These are phyloP conservation scores for Beauveria brongniartii DNA, from an alignment of 2,329 filamentous ascomycete species.

Conservation along the genomic window DNA sequence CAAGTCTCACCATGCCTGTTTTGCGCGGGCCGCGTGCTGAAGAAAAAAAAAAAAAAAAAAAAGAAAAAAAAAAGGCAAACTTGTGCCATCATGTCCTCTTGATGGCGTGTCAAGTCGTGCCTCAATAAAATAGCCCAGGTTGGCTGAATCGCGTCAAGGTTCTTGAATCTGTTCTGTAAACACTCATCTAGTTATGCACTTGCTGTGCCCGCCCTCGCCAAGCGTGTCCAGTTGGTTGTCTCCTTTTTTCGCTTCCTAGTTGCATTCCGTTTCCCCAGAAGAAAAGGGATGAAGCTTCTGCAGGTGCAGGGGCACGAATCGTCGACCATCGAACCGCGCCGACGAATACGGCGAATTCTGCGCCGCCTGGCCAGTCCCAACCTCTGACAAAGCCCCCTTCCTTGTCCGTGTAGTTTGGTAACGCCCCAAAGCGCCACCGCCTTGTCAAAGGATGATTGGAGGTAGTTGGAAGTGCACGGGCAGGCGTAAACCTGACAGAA, in stretches of 20 bases:
- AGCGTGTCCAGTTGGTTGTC: too few relatives aligned
- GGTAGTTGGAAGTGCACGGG: neutral
- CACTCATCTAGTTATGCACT: too few relatives aligned
- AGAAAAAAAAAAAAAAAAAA: neutral
- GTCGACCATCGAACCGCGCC: too few relatives aligned
- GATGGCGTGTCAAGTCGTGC: too few relatives aligned
- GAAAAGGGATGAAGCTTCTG: too few relatives aligned
- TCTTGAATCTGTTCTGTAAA: too few relatives aligned
- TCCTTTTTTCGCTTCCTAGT: too few relatives aligned
- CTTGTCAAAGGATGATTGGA: neutral
- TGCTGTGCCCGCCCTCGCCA: too few relatives aligned
- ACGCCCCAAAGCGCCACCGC: neutral
- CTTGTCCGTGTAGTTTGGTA: neutral
- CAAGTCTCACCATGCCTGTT: neutral
- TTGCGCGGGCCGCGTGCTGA: conserved; percentile 3
- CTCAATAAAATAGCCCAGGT: too few relatives aligned
- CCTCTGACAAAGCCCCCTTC: neutral
- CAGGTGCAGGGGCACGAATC: too few relatives aligned
- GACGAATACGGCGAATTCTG: neutral
- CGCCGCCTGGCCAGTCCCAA: neutral
- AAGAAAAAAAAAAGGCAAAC: neutral
- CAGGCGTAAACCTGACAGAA: neutral
- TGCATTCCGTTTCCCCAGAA: too few relatives aligned
- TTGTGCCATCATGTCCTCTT: neutral
- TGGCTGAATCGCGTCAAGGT: too few relatives aligned